Evolutionary conservation across 1,139 yeast genomes (phyloP).

Genomic region (Sugiyamaella xylanicola): DNA sequence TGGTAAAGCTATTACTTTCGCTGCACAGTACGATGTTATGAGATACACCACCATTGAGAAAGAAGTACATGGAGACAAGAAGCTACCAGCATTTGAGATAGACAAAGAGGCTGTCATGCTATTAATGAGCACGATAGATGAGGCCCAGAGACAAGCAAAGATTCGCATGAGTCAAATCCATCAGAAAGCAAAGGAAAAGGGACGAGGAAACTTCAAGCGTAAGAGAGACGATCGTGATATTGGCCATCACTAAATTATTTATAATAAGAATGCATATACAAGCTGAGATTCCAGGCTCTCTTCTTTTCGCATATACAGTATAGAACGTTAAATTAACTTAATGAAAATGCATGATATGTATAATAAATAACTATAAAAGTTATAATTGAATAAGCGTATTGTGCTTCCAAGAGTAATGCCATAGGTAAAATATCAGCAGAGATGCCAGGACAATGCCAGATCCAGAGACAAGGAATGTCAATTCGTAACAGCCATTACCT

Average conservation of each 20-base stretch:
- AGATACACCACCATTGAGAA: constrained; percentile 80
- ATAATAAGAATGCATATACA: not conserved
- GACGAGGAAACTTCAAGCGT: constrained; percentile 30
- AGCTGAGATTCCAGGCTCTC: no score
- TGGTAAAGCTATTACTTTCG: constrained; percentile 88
- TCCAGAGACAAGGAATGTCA: constrained; percentile 33
- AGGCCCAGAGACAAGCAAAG: constrained; percentile 89
- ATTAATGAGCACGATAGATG: constrained; percentile 83
- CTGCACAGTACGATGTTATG: constrained; percentile 93
- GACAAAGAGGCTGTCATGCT: constrained; percentile 77
- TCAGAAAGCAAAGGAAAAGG: constrained; percentile 43
- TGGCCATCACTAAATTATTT: constrained; percentile 32
- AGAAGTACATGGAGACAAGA: constrained; percentile 62
- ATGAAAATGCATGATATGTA: constrained; percentile 2
- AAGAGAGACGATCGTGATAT: constrained; percentile 35
- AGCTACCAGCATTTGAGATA: constrained; percentile 80
- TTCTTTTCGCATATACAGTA: no score
- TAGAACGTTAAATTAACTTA: no score
- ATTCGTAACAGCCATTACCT: constrained; percentile 35
- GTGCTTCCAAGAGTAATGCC: constrained; percentile 31
- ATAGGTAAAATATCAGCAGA: constrained; percentile 24
- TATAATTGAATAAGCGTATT: constrained; percentile 23
- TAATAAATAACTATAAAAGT: not conserved
- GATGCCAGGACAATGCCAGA: constrained; percentile 30
- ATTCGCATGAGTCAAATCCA: constrained; percentile 36